These are phyloP conservation scores for Arthrobotrys megalospora DNA, from an alignment of 2,329 filamentous ascomycete genomes.

Conservation along the genomic window DNA sequence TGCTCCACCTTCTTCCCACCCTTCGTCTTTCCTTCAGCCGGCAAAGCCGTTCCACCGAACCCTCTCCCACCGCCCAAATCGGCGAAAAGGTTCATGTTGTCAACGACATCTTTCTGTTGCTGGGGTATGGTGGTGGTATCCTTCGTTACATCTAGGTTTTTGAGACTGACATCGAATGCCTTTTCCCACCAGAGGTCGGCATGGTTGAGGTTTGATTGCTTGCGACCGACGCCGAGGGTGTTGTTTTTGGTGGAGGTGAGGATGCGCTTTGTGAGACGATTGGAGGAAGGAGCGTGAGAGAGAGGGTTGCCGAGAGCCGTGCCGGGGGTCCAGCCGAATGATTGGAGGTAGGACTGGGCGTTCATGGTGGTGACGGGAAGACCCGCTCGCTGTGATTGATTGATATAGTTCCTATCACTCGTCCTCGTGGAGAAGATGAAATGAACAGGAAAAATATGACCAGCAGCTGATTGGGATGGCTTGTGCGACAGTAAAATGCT, in stretches of 20 bases:
- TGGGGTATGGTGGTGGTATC: slow-evolving; percentile 35
- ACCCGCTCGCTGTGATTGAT: too few relatives aligned
- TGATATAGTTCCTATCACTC: too few relatives aligned
- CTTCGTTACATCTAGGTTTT: slow-evolving; percentile 55
- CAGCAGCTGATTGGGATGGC: neutral
- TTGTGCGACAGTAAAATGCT: slow-evolving; percentile 14
- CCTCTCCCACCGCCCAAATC: slow-evolving; percentile 52
- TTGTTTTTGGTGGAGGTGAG: slow-evolving; percentile 57
- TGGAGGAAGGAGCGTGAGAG: slow-evolving; percentile 33
- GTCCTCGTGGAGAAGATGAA: too few relatives aligned
- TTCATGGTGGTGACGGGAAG: slow-evolving; percentile 24
- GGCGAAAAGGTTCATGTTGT: slow-evolving; percentile 59
- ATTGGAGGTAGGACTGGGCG: slow-evolving; percentile 60
- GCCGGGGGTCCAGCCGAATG: slow-evolving; percentile 58
- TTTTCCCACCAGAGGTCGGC: slow-evolving; percentile 61
- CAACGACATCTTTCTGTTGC: slow-evolving; percentile 38
- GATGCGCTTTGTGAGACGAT: slow-evolving; percentile 55
- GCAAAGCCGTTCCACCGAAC: slow-evolving; percentile 40
- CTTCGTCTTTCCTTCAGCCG: neutral
- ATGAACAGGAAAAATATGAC: neutral
- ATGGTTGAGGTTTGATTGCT: slow-evolving; percentile 54
- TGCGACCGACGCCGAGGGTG: slow-evolving; percentile 59
- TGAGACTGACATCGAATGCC: slow-evolving; percentile 57
- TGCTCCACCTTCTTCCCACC: slow-evolving; percentile 27
- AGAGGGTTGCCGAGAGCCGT: slow-evolving; percentile 56